phyloP scores from a whole-genome alignment of 2,329 filamentous ascomycete genomes.

The Zymoseptoria brevis region DNA sequence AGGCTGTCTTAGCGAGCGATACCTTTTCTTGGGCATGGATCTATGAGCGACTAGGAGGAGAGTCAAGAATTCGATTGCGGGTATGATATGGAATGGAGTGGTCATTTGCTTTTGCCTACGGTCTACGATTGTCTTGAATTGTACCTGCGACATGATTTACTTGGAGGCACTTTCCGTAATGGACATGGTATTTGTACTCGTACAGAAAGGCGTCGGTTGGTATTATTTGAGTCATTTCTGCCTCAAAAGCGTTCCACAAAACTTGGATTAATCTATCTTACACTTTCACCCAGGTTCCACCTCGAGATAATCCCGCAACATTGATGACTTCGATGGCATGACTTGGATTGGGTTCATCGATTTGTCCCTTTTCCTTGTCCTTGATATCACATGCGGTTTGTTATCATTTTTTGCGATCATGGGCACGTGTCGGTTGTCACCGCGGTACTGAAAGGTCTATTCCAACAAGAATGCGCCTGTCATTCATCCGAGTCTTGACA shows the following conservation, averaged over 20 bases:
- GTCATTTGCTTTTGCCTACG: neutral
- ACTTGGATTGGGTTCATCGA: too few relatives aligned
- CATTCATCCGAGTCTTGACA: too few relatives aligned
- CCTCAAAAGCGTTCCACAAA: neutral
- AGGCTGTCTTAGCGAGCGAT: constrained; percentile 60
- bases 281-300: neutral
- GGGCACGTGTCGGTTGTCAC: too few relatives aligned
- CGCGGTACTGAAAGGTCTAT: too few relatives aligned
- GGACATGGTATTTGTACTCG: neutral
- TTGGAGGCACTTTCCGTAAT: neutral
- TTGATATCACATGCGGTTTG: too few relatives aligned
- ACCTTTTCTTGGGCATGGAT: constrained; percentile 87
- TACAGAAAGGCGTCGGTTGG: neutral
- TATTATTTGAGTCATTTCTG: neutral
- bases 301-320: too few relatives aligned
- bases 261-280: neutral
- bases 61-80: neutral
- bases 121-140: neutral
- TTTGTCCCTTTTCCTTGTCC: too few relatives aligned
- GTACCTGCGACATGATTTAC: neutral
- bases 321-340: too few relatives aligned
- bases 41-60: constrained; percentile 42
- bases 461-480: too few relatives aligned
- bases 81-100: neutral
- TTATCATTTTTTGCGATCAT: too few relatives aligned